These are phyloP conservation scores for Vigna mungo DNA, from an alignment of 306 rosid species.

Conservation along the genomic window DNA sequence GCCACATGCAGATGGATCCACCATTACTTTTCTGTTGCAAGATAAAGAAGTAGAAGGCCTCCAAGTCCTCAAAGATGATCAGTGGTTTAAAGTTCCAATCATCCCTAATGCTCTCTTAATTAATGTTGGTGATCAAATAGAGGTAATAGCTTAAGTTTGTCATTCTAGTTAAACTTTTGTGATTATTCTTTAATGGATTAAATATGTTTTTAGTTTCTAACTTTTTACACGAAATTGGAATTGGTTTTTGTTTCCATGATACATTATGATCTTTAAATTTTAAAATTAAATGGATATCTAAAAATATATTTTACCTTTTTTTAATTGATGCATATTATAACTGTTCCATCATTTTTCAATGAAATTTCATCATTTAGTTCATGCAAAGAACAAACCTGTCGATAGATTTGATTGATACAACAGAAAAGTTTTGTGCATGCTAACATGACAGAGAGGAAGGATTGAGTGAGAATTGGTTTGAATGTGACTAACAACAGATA, in stretches of 20 bases:
- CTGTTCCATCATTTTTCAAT: neutral
- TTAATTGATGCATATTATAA: neutral
- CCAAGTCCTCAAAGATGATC: constrained; percentile 68
- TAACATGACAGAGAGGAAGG: neutral
- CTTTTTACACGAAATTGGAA: too few relatives aligned
- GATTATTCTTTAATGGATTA: too few relatives aligned
- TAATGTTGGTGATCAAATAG: constrained; percentile 84
- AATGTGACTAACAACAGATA: constrained; percentile 48
- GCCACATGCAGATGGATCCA: constrained; percentile 78
- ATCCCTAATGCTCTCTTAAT: constrained; percentile 66
- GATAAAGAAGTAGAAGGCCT: constrained; percentile 79
- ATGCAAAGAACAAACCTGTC: neutral
- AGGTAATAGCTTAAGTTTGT: constrained; percentile 51
- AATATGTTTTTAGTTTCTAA: too few relatives aligned
- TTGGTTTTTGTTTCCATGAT: too few relatives aligned
- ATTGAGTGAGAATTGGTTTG: constrained; percentile 16
- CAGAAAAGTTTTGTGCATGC: neutral
- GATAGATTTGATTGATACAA: neutral
- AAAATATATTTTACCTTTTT: too few relatives aligned
- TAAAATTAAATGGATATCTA: too few relatives aligned
- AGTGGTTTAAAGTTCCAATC: constrained; percentile 79
- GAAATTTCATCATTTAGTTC: neutral
- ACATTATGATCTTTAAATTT: too few relatives aligned
- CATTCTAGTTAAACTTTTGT: neutral
- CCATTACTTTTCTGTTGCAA: constrained; percentile 71